Conservation (phyloP, 768 basidiomycete species). For the Psilocybe tampanensis region DNA sequence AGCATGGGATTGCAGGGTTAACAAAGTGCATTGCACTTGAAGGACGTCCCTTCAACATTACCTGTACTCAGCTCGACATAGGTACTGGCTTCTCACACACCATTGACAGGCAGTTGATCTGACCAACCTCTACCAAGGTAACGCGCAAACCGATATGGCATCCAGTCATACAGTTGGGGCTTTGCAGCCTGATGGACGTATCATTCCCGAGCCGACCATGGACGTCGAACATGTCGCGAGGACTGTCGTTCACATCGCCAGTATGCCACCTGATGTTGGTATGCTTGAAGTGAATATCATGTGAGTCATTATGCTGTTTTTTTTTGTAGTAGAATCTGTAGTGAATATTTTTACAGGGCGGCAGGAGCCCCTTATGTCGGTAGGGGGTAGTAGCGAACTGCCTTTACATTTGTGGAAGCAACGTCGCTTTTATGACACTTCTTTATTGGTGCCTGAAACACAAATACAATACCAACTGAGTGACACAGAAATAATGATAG, state of each 20-base stretch:
- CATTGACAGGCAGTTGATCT: background rate
- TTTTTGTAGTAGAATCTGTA: background rate
- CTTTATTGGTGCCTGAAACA: too few relatives aligned
- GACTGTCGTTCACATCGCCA: slow-evolving; percentile 71
- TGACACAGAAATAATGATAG: too few relatives aligned
- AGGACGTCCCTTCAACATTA: slow-evolving; percentile 71
- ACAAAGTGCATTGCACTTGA: slow-evolving; percentile 80
- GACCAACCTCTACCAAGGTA: slow-evolving; percentile 43
- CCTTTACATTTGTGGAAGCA: background rate
- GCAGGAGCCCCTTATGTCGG: slow-evolving; percentile 32
- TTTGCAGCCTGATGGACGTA: slow-evolving; percentile 69
- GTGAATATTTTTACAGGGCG: slow-evolving; percentile 21
- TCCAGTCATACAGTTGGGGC: slow-evolving; percentile 47
- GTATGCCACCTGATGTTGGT: slow-evolving; percentile 67
- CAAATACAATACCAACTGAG: background rate
- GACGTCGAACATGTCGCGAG: slow-evolving; percentile 74
- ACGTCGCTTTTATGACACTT: background rate
- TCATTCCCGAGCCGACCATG: slow-evolving; percentile 62
- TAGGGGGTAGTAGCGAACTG: slow-evolving; percentile 22
- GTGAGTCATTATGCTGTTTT: slow-evolving; percentile 34
- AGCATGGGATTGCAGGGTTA: slow-evolving; percentile 78
- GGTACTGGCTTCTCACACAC: slow-evolving; percentile 39
- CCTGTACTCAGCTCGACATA: slow-evolving; percentile 83
- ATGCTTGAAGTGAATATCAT: slow-evolving; percentile 76
- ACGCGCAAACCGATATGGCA: slow-evolving; percentile 69